phyloP scores from a whole-genome alignment of 1,284 basidiomycete genomes.

The Cryptococcus amylolentus region DNA sequence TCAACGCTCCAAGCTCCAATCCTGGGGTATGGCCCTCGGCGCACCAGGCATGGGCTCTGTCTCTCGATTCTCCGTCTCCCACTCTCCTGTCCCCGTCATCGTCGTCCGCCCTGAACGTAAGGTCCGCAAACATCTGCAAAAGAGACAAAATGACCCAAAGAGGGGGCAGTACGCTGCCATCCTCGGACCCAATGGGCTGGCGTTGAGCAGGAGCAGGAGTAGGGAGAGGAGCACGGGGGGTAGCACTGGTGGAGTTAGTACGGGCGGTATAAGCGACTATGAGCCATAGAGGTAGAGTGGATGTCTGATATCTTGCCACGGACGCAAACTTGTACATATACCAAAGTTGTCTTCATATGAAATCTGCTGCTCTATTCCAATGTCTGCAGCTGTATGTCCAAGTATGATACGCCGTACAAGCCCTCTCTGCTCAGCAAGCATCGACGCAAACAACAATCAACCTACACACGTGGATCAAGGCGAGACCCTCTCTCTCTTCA shows the following conservation, averaged over 20 bases:
- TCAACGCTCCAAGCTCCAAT: conserved; percentile 59
- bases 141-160: conserved; percentile 77
- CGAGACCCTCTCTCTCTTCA: conserved; percentile 1
- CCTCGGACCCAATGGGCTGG: conserved; percentile 38
- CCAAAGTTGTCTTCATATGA: too few relatives aligned
- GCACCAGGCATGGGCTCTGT: conserved; percentile 55
- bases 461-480: background rate
- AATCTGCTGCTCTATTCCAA: too few relatives aligned
- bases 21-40: conserved; percentile 59
- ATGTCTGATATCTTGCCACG: too few relatives aligned
- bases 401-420: too few relatives aligned
- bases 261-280: conserved; percentile 10
- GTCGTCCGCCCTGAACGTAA: conserved; percentile 85
- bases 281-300: too few relatives aligned
- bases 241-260: conserved; percentile 5
- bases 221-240: conserved; percentile 28
- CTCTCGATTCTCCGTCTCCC: conserved; percentile 70
- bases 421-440: too few relatives aligned
- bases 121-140: conserved; percentile 75
- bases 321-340: too few relatives aligned
- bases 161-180: conserved; percentile 63
- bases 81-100: conserved; percentile 86
- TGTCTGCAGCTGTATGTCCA: too few relatives aligned
- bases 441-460: too few relatives aligned
- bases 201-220: conserved; percentile 38